Evolutionary conservation across 768 basidiomycete genomes (phyloP), one percentile per base, ranked within the genome.

Genomic region (Obba rivulosa): DNA sequence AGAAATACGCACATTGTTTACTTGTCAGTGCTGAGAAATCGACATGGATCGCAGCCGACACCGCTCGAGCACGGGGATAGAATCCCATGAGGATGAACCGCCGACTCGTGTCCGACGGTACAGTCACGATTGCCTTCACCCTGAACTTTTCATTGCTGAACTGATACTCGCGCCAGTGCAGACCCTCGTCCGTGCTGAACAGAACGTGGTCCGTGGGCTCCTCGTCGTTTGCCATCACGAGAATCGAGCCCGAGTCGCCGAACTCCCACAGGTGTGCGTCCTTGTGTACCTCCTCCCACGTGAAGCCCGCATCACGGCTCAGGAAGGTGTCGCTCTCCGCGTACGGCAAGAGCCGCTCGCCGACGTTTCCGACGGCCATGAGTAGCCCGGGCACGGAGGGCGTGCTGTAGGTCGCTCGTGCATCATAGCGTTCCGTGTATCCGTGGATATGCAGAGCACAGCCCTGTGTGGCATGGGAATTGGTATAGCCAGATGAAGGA

Each of bases 261-360:
- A 95, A 98, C 63, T 94, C 93, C 92, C 92, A 99, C 34, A 97
- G 75, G 62, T 98, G 88, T 0, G 96, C 95, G 56, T 95, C 94
- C 64, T 99, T 99, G 72, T 93, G 93, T 0, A 99, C 86, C 69
- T 99, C 96, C 63, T 96, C 83, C 96, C 96, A 99, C 0, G 90
- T 92, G 68, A 96, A 96, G 8, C 96, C 96, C 2, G 83, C 96
- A 57, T 99, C 92, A 3, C 96, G 90, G 48, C 90, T 92, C 36
- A 98, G 77, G 84, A 96, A 98, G 2, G 93, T 96, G 64, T 98
- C 95, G 51, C 85, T 83, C 24, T 97, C 87, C 3, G 73, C 76
- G 69, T 99, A 99, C 0, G 82, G 70, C 0, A 79, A 82, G 2
- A 99, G 79, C 1, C 69, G 62, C 53, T 92, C 86, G 35, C 96